phyloP scores from a whole-genome alignment of 345 rosid species.

The Eucalyptus rudis region DNA sequence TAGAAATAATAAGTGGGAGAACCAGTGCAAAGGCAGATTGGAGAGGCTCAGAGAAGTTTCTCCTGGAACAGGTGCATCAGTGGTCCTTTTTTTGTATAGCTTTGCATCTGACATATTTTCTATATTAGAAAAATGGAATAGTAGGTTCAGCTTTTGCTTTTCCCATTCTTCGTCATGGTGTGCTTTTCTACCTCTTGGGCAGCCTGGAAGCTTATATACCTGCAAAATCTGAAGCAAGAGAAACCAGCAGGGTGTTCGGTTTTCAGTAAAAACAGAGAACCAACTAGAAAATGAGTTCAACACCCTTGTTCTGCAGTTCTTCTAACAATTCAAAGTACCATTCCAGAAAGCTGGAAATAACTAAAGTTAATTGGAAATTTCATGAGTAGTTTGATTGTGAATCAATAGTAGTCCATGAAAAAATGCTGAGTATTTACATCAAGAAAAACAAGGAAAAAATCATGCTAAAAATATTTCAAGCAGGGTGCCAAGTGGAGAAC shows the following conservation, averaged over 20 bases:
- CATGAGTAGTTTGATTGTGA: not conserved
- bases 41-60: conserved; percentile 27
- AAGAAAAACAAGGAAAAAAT: not conserved
- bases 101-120: not conserved
- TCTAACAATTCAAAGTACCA: not conserved
- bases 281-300: not conserved
- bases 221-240: not conserved
- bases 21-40: conserved; percentile 30
- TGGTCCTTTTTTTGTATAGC: not conserved
- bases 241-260: not conserved
- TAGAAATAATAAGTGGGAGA: conserved; percentile 54
- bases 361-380: not conserved
- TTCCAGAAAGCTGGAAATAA: not conserved
- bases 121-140: not conserved
- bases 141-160: not conserved
- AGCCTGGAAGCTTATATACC: not conserved
- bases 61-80: conserved; percentile 42
- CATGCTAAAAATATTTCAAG: not conserved
- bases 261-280: not conserved
- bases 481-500: not conserved
- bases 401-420: not conserved
- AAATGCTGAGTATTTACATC: not conserved
- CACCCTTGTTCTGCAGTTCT: not conserved
- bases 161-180: not conserved
- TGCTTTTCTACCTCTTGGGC: not conserved